Percentiles rank a stretch among this genome's conserved stretches.
Conservation (phyloP, 208 protist species). For the Novymonas esmeraldas region DNA sequence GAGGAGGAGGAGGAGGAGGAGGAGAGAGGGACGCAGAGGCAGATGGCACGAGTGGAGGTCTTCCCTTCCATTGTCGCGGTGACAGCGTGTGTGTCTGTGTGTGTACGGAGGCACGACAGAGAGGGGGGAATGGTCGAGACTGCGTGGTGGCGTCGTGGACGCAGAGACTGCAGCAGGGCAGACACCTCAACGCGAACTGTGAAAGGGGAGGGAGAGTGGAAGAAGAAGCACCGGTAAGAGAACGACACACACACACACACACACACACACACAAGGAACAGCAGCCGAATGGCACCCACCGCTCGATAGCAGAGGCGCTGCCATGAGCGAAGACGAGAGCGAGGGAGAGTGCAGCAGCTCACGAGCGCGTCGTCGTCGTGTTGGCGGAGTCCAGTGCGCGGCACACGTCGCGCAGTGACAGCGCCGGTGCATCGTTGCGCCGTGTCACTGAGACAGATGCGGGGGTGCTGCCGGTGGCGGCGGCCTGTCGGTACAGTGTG, state of each 20-base stretch:
- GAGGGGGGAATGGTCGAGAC: too few relatives aligned
- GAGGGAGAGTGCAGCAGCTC: background rate
- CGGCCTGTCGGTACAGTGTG: too few relatives aligned
- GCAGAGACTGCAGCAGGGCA: too few relatives aligned
- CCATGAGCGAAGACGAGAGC: background rate
- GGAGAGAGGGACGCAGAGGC: too few relatives aligned
- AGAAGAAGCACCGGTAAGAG: background rate
- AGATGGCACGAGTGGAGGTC: too few relatives aligned
- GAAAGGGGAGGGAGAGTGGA: background rate
- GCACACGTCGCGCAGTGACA: slow-evolving; percentile 19
- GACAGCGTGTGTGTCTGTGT: too few relatives aligned
- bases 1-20: too few relatives aligned
- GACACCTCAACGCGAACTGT: too few relatives aligned
- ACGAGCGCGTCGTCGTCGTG: background rate
- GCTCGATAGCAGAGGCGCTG: background rate
- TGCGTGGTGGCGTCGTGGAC: too few relatives aligned
- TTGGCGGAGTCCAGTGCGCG: background rate
- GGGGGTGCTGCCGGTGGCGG: background rate
- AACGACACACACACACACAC: background rate
- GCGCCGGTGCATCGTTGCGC: background rate
- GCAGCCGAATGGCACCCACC: background rate
- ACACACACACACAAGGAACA: background rate
- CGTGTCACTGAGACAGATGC: background rate
- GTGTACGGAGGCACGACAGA: too few relatives aligned
- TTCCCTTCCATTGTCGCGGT: too few relatives aligned